Conservation (phyloP, 768 basidiomycete genomes). For the Lepiota brunneoincarnata region DNA sequence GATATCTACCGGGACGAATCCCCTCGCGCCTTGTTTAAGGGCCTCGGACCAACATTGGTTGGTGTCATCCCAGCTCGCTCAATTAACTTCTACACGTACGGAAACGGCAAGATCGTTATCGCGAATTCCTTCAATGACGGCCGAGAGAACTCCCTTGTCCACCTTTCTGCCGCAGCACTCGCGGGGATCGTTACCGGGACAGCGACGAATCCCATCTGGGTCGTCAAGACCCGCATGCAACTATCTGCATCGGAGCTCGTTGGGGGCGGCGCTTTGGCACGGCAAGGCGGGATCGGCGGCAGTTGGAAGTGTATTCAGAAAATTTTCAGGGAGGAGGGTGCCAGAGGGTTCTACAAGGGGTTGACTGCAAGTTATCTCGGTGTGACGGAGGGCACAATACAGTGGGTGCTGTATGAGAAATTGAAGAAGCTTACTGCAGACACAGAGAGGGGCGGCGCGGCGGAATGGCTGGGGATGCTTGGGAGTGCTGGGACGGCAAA, state of each 20-base stretch:
- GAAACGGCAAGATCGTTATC: slow-evolving; percentile 91
- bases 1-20: slow-evolving; percentile 91
- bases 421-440: slow-evolving; percentile 68
- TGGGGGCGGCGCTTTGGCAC: slow-evolving; percentile 14
- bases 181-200: slow-evolving; percentile 88
- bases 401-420: slow-evolving; percentile 96
- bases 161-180: slow-evolving; percentile 79
- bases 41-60: slow-evolving; percentile 90
- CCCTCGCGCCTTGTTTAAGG: slow-evolving; percentile 86
- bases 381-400: slow-evolving; percentile 93
- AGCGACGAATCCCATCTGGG: slow-evolving; percentile 98
- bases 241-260: slow-evolving; percentile 34
- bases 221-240: slow-evolving; percentile 95
- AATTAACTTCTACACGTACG: slow-evolving; percentile 98
- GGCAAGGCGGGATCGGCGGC: slow-evolving; percentile 39
- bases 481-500: slow-evolving; percentile 93
- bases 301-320: slow-evolving; percentile 62
- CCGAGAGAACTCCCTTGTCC: slow-evolving; percentile 80
- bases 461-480: slow-evolving; percentile 79
- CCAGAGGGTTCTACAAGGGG: slow-evolving; percentile 92
- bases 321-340: slow-evolving; percentile 79
- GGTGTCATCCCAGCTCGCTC: slow-evolving; percentile 95
- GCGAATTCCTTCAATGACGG: slow-evolving; percentile 80
- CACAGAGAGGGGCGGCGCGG: slow-evolving; percentile 50
- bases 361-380: slow-evolving; percentile 93